Percentiles rank a stretch among this genome's conserved stretches.
Conservation (phyloP, 768 basidiomycete species). For the Nevesoporus exiguus region DNA sequence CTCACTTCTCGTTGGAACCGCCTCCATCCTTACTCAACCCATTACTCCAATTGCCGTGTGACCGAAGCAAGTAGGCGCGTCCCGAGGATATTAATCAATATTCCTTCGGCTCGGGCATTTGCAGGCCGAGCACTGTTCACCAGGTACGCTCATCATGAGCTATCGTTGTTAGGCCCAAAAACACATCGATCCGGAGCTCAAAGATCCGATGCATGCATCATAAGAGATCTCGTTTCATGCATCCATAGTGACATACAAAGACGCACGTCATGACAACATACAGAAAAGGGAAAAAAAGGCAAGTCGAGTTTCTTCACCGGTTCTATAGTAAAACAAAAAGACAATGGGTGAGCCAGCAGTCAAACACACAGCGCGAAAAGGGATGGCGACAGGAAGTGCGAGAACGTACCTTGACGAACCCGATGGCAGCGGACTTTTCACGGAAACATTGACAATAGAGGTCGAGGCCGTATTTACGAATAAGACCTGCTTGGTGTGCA, state of each 20-base stretch:
- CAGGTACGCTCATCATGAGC: too few species aligned
- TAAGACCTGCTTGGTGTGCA: constrained; percentile 95
- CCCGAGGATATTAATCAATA: too few species aligned
- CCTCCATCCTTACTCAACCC: too few species aligned
- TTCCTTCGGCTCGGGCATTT: too few species aligned
- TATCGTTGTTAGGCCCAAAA: too few species aligned
- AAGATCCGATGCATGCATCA: not conserved
- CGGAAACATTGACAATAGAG: constrained; percentile 99
- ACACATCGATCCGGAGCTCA: too few species aligned
- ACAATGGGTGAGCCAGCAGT: too few species aligned
- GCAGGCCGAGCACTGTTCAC: too few species aligned
- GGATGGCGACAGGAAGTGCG: not conserved
- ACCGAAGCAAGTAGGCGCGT: too few species aligned
- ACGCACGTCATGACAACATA: constrained; percentile 4
- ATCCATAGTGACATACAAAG: constrained; percentile 17
- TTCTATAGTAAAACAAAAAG: constrained; percentile 29
- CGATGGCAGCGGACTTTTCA: constrained; percentile 90
- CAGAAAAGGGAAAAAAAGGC: not conserved
- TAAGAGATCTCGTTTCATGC: not conserved
- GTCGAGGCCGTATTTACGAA: constrained; percentile 95
- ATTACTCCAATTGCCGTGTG: too few species aligned
- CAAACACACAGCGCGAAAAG: too few species aligned
- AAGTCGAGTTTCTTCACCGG: constrained; percentile 36
- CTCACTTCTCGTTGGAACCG: too few species aligned
- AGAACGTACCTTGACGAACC: constrained; percentile 86